A percentile compares a stretch with the other conserved stretches of the same genome.
Conservation (phyloP, 2,329 filamentous ascomycete genomes). For the Plenodomus lindquistii region DNA sequence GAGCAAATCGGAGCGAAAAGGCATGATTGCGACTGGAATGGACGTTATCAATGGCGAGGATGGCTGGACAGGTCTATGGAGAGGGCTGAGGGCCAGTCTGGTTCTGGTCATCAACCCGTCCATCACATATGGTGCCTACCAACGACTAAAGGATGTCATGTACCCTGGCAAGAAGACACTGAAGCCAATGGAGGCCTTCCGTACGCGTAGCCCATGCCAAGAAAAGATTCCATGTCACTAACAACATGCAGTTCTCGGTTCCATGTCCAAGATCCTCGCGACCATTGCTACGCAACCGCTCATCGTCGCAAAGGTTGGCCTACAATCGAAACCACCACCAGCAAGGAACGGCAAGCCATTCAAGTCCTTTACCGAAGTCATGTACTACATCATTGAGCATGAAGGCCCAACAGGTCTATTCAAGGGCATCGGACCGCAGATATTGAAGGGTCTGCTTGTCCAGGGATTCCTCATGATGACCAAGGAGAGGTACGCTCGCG, state of each 20-base stretch:
- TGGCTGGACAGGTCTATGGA: constrained; percentile 86
- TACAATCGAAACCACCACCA: constrained; percentile 90
- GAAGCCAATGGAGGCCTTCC: constrained; percentile 84
- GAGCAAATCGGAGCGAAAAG: constrained; percentile 79
- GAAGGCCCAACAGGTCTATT: constrained; percentile 85
- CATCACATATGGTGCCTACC: constrained; percentile 97
- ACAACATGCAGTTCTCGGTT: constrained; percentile 71
- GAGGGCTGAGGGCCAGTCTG: constrained; percentile 91
- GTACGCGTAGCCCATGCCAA: constrained; percentile 59
- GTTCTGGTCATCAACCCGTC: constrained; percentile 95
- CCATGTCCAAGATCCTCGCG: constrained; percentile 88
- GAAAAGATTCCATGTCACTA: constrained; percentile 11
- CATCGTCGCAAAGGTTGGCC: constrained; percentile 95
- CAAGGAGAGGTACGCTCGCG: constrained; percentile 77
- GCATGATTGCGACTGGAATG: constrained; percentile 80
- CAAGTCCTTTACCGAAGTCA: constrained; percentile 90
- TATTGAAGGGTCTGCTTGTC: constrained; percentile 88
- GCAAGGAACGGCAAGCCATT: constrained; percentile 86
- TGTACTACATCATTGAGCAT: constrained; percentile 88
- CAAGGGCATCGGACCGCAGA: constrained; percentile 94
- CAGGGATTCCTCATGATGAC: constrained; percentile 99
- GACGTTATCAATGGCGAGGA: constrained; percentile 92
- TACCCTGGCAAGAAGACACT: constrained; percentile 78
- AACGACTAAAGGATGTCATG: constrained; percentile 76
- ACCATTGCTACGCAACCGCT: constrained; percentile 92